Evolutionary conservation across 2,329 filamentous ascomycete species (phyloP), one percentile per base, ranked within the genome.

Genomic region (Cordyceps militaris): DNA sequence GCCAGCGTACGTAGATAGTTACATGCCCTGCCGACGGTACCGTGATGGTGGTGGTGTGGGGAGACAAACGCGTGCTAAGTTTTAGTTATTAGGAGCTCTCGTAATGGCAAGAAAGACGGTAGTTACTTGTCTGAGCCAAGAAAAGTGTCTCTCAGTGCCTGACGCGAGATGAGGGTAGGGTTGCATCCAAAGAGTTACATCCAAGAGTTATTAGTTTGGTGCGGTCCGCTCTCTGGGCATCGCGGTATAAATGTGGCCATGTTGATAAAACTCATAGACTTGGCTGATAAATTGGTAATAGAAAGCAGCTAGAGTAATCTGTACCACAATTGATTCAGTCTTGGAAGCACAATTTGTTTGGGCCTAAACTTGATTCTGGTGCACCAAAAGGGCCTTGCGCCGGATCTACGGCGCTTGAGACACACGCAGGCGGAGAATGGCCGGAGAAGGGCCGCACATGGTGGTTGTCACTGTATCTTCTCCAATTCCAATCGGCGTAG

Each of bases 361-460:
- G 28, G 40, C 19, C 21, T 13, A 32, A 54, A 34, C 10, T n/a
- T 44, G 38, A n/a, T 19, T 13, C n/a, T 43, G 28, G 28, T 19
- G 51, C 28, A 36, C 19, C 51, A 26, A 51, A n/a, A 46, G 13
- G 40, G 40, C 51, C 13, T 34, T 19, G 21, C n/a, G 11, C 43
- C 26, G 23, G 57, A 59, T 59, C 58, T 49, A 56, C 58, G 38
- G 47, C 30, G 51, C 47, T 56, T 46, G 44, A 54, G 59, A 54
- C 59, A 54, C n/a, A 40, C 48, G 48, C 24, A 28, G 54, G 49
- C 48, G 48, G 49, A 58, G 59, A 60, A 58, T 42, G 55, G 30
- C 58, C 58, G 58, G 58, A 59, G 58, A 56, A 59, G 47, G 52
- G 58, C 58, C 53, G 58, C 40, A 14, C 26, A n/a, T 23, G 16